A percentile compares a stretch with the other conserved stretches of the same genome.
Conservation (phyloP, 2,329 filamentous ascomycete species). For the Uncinocarpus reesii region DNA sequence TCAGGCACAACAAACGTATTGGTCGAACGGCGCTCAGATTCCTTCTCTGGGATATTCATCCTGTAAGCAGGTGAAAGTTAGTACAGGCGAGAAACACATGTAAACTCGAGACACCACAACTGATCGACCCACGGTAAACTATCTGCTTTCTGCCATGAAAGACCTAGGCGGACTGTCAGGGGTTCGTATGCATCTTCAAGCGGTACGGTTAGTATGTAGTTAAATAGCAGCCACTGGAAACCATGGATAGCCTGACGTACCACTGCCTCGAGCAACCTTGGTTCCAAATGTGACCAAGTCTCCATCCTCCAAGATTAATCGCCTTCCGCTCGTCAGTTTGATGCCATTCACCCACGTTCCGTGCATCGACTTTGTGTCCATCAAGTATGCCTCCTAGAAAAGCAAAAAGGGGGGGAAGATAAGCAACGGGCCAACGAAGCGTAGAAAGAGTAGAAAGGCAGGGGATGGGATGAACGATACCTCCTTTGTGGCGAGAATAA, state of each 20-base stretch:
- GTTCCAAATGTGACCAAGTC: slow-evolving; percentile 39
- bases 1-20: slow-evolving; percentile 37
- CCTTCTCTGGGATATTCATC: background rate
- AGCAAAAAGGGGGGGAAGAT: background rate
- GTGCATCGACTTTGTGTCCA: slow-evolving; percentile 51
- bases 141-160: slow-evolving; percentile 24
- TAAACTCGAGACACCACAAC: background rate
- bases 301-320: slow-evolving; percentile 31
- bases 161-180: slow-evolving; percentile 25
- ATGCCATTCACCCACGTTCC: slow-evolving; percentile 48
- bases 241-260: slow-evolving; percentile 23
- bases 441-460: background rate
- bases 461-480: slow-evolving; percentile 16
- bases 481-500: slow-evolving; percentile 21
- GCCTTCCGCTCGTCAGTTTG: slow-evolving; percentile 31
- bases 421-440: background rate
- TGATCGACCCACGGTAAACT: slow-evolving; percentile 12
- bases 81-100: background rate
- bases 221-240: background rate
- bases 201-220: background rate
- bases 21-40: slow-evolving; percentile 14
- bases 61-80: background rate
- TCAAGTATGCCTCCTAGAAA: slow-evolving; percentile 38
- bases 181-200: slow-evolving; percentile 21
- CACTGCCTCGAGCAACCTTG: slow-evolving; percentile 40